Evolutionary conservation across 2,329 filamentous ascomycete species (phyloP).

Genomic region (Curvularia verruculosa): DNA sequence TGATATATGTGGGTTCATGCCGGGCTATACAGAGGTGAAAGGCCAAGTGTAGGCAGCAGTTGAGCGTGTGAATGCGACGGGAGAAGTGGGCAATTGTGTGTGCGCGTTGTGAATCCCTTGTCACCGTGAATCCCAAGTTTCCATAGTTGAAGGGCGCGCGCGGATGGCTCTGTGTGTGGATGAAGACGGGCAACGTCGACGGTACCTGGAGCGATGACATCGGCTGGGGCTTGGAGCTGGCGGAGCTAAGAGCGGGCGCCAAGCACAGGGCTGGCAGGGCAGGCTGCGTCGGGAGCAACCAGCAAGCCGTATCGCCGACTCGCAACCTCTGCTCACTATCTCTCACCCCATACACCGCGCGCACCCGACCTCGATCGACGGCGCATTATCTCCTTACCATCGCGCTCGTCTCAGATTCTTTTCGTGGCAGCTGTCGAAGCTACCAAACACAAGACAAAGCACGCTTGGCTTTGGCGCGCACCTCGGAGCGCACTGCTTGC

Average conservation of each 20-base stretch:
- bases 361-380: slow-evolving; percentile 10
- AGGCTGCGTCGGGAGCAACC: background rate
- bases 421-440: background rate
- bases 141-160: slow-evolving; percentile 9
- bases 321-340: slow-evolving; percentile 13
- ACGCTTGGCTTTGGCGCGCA: slow-evolving; percentile 14
- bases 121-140: slow-evolving; percentile 12
- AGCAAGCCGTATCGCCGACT: slow-evolving; percentile 14
- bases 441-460: slow-evolving; percentile 6
- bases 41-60: slow-evolving; percentile 1
- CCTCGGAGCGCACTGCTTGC: slow-evolving; percentile 13
- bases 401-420: slow-evolving; percentile 17
- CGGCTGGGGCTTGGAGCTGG: slow-evolving; percentile 20
- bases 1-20: slow-evolving; percentile 66
- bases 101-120: slow-evolving; percentile 4
- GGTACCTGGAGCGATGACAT: slow-evolving; percentile 31
- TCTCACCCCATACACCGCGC: slow-evolving; percentile 17
- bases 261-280: slow-evolving; percentile 19
- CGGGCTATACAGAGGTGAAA: slow-evolving; percentile 7
- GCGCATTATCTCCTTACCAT: slow-evolving; percentile 19
- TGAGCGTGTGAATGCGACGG: background rate
- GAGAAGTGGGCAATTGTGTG: background rate
- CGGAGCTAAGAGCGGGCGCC: slow-evolving; percentile 12
- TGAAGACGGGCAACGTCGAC: slow-evolving; percentile 10
- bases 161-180: slow-evolving; percentile 4